Base-by-base conservation (phyloP, 2,329 filamentous ascomycete genomes). In the Microcyclospora tardicrescens region DNA sequence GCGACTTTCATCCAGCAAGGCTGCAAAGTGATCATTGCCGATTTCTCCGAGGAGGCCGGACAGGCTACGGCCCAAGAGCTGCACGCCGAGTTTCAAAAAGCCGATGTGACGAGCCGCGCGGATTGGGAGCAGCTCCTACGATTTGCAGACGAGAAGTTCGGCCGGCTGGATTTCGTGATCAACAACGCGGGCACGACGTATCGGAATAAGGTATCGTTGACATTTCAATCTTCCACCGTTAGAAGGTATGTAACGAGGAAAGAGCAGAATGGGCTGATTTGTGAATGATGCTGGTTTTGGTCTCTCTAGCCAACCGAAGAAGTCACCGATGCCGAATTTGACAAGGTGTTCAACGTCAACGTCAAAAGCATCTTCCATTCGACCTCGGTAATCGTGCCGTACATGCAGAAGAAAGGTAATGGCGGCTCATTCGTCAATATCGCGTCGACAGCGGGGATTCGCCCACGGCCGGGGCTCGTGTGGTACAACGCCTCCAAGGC, bases 401-500 rank as follows among this genome's bases (percentile, higher is more conserved):
- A 79, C 45, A 71, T 81, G 33, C 58, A 80, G 27, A 67, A 69
- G 40, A 61, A 71, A 41, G 68, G 69, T 1, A 66, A 71, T 6
- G 69, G 73, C 0, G 78, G 75, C 0, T 69, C 63, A 16, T 77
- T 83, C 40, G 71, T 83, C 39, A 77, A 79, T 43, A 72, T 81
- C 36, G 75, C 78, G 1, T 79, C 73, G 2, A 79, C 77, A 0
- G 77, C 77, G 0, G 76, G 70, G 2, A 65, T 68, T 6, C 61
- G 79, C 16, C 79, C 78, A 0, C 64, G 78, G 16, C 73, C 74
- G 0, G 72, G 75, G 0, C 52, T 82, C 34, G 76, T 77, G 1
- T 82, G 78, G 77, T 82, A 82, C 51, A 81, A 81, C 51, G 75
- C 77, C 1, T 74, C 71, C 33, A 83, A 83, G 55, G 77, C 72